Percentiles rank a stretch among this genome's conserved stretches.
Conservation (phyloP, 192 early-diverging fungal genomes). For the Backusella luteola region DNA sequence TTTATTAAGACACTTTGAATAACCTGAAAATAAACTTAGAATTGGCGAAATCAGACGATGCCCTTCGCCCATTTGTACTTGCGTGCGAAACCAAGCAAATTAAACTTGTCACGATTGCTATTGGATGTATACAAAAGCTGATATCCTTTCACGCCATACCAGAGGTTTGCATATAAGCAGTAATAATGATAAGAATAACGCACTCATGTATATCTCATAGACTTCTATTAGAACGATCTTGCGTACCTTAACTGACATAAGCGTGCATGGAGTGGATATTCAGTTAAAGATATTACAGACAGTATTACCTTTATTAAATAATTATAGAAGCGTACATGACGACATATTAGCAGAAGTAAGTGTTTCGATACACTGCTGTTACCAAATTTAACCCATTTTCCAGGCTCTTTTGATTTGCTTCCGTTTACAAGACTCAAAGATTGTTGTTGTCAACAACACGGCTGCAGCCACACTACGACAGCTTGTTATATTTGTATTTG, state of each 20-base stretch:
- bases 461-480: slow-evolving; percentile 85
- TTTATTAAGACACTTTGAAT: background rate
- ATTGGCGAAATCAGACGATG: slow-evolving; percentile 74
- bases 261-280: slow-evolving; percentile 71
- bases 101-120: slow-evolving; percentile 76
- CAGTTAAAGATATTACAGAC: slow-evolving; percentile 95
- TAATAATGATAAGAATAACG: background rate
- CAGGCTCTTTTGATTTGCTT: slow-evolving; percentile 82
- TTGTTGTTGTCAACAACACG: slow-evolving; percentile 79
- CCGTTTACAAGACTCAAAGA: slow-evolving; percentile 80
- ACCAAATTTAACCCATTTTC: background rate
- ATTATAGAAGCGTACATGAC: slow-evolving; percentile 77
- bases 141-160: slow-evolving; percentile 76
- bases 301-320: slow-evolving; percentile 82
- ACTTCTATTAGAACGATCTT: slow-evolving; percentile 64
- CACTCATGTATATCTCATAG: slow-evolving; percentile 6
- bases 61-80: slow-evolving; percentile 80
- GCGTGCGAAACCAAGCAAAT: slow-evolving; percentile 84
- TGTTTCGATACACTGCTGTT: background rate
- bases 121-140: slow-evolving; percentile 80
- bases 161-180: slow-evolving; percentile 42
- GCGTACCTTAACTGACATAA: slow-evolving; percentile 67
- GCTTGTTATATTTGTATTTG: slow-evolving; percentile 81
- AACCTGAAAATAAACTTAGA: slow-evolving; percentile 40
- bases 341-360: slow-evolving; percentile 77